Conservation (phyloP, 2,329 filamentous ascomycete species). For the Exophiala xenobiotica region DNA sequence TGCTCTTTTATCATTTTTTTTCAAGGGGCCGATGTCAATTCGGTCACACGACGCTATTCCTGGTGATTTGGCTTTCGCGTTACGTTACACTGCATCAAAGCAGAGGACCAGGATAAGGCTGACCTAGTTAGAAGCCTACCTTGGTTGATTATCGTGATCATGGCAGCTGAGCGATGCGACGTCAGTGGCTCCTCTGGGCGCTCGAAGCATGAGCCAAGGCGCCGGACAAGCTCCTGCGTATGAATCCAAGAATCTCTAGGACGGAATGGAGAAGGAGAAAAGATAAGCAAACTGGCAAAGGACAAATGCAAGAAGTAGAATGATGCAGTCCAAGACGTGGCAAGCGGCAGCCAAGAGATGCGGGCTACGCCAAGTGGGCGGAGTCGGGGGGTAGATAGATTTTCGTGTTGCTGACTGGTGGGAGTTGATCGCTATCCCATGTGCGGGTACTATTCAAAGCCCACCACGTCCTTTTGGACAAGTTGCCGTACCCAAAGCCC, state of each 20-base stretch:
- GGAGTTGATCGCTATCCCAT: too few species aligned
- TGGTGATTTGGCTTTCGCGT: too few species aligned
- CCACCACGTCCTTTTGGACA: too few species aligned
- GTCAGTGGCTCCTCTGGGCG: neutral
- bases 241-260: constrained; percentile 1
- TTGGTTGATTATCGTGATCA: neutral
- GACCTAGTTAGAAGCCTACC: neutral
- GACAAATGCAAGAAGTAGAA: too few species aligned
- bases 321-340: neutral
- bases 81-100: constrained; percentile 5
- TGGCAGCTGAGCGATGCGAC: neutral
- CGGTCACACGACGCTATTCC: too few species aligned
- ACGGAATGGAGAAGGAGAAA: too few species aligned
- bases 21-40: too few species aligned
- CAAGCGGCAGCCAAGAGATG: neutral
- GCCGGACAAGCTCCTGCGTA: neutral
- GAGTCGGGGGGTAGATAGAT: neutral
- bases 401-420: too few species aligned
- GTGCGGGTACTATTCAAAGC: too few species aligned
- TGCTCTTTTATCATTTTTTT: too few species aligned
- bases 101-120: too few species aligned
- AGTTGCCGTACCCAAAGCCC: neutral
- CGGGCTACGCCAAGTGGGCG: neutral
- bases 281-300: too few species aligned
- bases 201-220: neutral